phyloP scores from a whole-genome alignment of 768 basidiomycete species.

The Lactarius sp. region DNA sequence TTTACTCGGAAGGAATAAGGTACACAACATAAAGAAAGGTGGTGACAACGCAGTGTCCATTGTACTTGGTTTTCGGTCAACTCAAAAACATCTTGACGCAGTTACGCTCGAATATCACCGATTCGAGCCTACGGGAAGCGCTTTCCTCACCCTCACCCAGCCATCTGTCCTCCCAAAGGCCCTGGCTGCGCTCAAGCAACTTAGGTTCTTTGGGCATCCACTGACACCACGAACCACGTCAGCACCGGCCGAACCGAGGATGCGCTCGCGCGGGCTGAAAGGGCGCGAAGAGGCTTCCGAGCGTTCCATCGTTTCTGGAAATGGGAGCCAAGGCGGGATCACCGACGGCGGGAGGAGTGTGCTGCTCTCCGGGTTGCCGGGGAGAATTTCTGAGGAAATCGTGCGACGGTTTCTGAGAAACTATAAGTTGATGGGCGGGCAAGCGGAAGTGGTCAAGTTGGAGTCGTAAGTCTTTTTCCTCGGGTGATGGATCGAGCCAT shows the following conservation, averaged over 20 bases:
- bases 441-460: slow-evolving; percentile 47
- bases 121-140: slow-evolving; percentile 56
- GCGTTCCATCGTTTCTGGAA: slow-evolving; percentile 35
- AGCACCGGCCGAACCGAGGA: slow-evolving; percentile 23
- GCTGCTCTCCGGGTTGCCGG: slow-evolving; percentile 58
- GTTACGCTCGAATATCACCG: slow-evolving; percentile 56
- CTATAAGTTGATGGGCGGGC: slow-evolving; percentile 43
- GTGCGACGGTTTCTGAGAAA: slow-evolving; percentile 41
- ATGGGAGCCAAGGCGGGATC: slow-evolving; percentile 51
- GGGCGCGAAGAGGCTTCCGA: slow-evolving; percentile 39
- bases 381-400: slow-evolving; percentile 35
- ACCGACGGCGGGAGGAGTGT: slow-evolving; percentile 49
- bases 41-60: too few relatives aligned
- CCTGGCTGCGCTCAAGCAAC: slow-evolving; percentile 39
- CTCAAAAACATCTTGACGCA: slow-evolving; percentile 27
- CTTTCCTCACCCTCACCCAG: slow-evolving; percentile 50
- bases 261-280: slow-evolving; percentile 36
- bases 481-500: not conserved
- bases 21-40: slow-evolving; percentile 22
- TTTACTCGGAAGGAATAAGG: slow-evolving; percentile 14
- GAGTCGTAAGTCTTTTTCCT: slow-evolving; percentile 38
- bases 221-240: slow-evolving; percentile 36
- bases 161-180: slow-evolving; percentile 42
- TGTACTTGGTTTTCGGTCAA: not conserved
- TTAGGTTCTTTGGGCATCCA: slow-evolving; percentile 44